A percentile compares a stretch with the other conserved stretches of the same genome.
phyloP scores from a whole-genome alignment of 2,329 filamentous ascomycete species.

The Emergomyces orientalis region DNA sequence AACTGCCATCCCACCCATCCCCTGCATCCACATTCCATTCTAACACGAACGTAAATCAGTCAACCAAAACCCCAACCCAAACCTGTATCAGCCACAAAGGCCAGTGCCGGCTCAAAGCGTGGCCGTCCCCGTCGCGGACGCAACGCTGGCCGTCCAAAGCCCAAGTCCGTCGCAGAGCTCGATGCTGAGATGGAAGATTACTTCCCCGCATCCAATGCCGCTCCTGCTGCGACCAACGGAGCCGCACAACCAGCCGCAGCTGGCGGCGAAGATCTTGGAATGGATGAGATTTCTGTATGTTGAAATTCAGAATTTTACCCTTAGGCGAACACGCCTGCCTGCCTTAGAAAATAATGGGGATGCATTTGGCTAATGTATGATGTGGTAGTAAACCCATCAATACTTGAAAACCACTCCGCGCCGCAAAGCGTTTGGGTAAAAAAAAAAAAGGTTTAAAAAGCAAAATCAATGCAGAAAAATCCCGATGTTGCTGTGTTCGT shows the following conservation, averaged over 20 bases:
- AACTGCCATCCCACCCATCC: constrained; percentile 11
- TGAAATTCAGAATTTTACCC: background rate
- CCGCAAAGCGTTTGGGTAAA: background rate
- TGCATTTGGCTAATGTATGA: background rate
- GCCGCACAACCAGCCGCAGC: constrained; percentile 41
- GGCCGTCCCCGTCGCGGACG: constrained; percentile 47
- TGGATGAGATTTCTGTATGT: constrained; percentile 49
- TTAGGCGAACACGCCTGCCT: background rate
- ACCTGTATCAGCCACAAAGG: constrained; percentile 52
- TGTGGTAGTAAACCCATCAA: background rate
- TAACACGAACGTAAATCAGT: constrained; percentile 18
- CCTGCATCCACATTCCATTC: background rate
- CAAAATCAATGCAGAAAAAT: background rate
- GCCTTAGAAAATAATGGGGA: background rate
- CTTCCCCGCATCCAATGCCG: constrained; percentile 46
- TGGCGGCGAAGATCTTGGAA: constrained; percentile 43
- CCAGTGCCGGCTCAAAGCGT: constrained; percentile 38
- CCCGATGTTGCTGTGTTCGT: background rate
- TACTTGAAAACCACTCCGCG: background rate
- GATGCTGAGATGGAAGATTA: constrained; percentile 98
- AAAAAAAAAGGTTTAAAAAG: background rate
- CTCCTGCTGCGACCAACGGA: constrained; percentile 38
- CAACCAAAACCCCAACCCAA: constrained; percentile 72
- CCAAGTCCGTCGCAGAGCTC: constrained; percentile 89
- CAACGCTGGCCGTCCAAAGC: constrained; percentile 57